These are phyloP conservation scores for Myxozyma geophila DNA, from an alignment of 805 yeast genomes.

Conservation along the genomic window DNA sequence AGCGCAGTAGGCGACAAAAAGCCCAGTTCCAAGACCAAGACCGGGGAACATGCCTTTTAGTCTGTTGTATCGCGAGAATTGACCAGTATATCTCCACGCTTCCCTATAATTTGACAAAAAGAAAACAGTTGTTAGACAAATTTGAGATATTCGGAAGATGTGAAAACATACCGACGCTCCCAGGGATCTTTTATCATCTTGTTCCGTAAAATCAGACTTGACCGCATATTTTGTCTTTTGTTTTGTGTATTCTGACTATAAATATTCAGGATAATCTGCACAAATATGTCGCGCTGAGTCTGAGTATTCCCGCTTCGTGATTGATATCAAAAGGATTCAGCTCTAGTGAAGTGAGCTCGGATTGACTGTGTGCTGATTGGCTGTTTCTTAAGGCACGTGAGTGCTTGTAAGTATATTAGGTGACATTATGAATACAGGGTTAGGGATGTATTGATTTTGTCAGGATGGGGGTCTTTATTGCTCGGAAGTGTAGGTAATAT, in stretches of 20 bases:
- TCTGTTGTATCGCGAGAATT: conserved; percentile 70
- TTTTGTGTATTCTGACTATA: too few species aligned
- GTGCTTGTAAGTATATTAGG: background rate
- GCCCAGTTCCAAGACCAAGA: conserved; percentile 74
- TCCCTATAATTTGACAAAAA: conserved; percentile 55
- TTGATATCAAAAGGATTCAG: background rate
- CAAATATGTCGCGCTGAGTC: too few species aligned
- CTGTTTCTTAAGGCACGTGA: background rate
- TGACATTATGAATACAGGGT: background rate
- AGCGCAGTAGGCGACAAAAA: conserved; percentile 66
- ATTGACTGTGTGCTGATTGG: conserved; percentile 11
- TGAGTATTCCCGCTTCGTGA: too few species aligned
- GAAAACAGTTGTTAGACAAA: background rate
- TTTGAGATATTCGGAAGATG: background rate
- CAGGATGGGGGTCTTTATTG: too few species aligned
- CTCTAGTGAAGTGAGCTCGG: background rate
- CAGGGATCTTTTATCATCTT: conserved; percentile 51
- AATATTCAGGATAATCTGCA: too few species aligned
- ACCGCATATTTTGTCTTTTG: conserved; percentile 17
- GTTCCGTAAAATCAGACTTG: conserved; percentile 20
- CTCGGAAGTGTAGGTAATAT: too few species aligned
- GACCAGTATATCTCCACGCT: conserved; percentile 90
- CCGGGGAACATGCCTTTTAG: conserved; percentile 80
- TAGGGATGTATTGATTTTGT: too few species aligned
- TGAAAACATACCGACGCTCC: conserved; percentile 52